These are phyloP conservation scores for Odonthalia washingtoniensis DNA, from an alignment of 31 red algal species.

Conservation along the genomic window DNA sequence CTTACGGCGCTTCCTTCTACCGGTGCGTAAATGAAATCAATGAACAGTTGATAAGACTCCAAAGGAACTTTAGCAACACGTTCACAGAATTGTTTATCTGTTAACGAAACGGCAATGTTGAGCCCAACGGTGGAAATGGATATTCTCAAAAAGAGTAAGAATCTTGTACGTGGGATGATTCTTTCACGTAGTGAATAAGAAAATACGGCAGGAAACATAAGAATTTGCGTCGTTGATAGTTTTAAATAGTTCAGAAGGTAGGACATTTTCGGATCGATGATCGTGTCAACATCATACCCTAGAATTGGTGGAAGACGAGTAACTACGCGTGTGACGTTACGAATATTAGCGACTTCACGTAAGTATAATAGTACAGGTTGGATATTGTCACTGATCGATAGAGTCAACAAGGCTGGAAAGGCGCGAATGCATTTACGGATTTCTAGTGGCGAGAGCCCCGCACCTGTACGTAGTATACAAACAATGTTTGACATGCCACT, in stretches of 20 bases:
- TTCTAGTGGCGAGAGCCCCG: background rate
- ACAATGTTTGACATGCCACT: too few species aligned
- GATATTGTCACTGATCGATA: conserved; percentile 53
- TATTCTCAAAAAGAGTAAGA: conserved; percentile 30
- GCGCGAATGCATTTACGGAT: conserved; percentile 40
- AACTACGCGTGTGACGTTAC: conserved; percentile 67
- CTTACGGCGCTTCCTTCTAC: background rate
- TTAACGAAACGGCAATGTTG: conserved; percentile 23
- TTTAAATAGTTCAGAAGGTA: conserved; percentile 55
- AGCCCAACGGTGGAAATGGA: conserved; percentile 39
- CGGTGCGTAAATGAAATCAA: background rate
- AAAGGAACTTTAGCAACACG: conserved; percentile 3
- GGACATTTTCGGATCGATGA: conserved; percentile 65
- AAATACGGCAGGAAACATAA: conserved; percentile 73
- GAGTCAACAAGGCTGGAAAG: conserved; percentile 61
- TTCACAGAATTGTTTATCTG: conserved; percentile 43
- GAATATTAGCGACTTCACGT: background rate
- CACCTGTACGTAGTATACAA: conserved; percentile 3
- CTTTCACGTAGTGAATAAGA: conserved; percentile 62
- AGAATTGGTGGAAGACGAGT: conserved; percentile 59
- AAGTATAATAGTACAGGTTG: conserved; percentile 63
- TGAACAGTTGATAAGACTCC: conserved; percentile 11
- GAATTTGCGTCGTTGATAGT: conserved; percentile 57
- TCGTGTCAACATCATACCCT: conserved; percentile 51
- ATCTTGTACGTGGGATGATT: conserved; percentile 60